Conservation (phyloP, 805 yeast species). For the Kodamaea hsintzibuensis region DNA sequence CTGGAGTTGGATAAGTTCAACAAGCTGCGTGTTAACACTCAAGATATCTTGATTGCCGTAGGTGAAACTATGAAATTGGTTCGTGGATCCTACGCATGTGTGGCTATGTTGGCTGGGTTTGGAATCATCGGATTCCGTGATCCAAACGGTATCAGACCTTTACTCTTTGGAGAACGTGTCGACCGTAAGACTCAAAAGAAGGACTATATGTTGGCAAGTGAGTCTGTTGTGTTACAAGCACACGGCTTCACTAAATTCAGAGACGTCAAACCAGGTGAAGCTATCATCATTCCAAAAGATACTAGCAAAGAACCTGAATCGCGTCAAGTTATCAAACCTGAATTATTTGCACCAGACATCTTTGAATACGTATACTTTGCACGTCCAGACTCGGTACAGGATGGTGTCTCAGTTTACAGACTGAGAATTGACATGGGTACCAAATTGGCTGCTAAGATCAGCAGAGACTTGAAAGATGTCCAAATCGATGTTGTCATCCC, state of each 20-base stretch:
- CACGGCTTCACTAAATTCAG: conserved; percentile 79
- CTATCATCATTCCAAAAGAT: conserved; percentile 86
- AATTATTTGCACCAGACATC: conserved; percentile 87
- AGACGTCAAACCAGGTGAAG: conserved; percentile 94
- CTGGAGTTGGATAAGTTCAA: conserved; percentile 87
- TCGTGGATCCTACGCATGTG: conserved; percentile 97
- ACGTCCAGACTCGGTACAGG: conserved; percentile 93
- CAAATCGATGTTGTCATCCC: conserved; percentile 94
- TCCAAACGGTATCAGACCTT: conserved; percentile 94
- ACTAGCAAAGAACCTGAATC: conserved; percentile 67
- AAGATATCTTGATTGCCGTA: conserved; percentile 84
- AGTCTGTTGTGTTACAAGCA: conserved; percentile 91
- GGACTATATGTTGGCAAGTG: conserved; percentile 95
- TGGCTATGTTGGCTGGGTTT: conserved; percentile 93
- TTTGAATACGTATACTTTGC: conserved; percentile 98
- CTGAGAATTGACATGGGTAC: conserved; percentile 93
- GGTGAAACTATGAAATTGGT: conserved; percentile 77
- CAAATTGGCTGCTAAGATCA: conserved; percentile 75
- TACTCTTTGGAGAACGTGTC: conserved; percentile 79
- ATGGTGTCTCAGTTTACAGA: conserved; percentile 94
- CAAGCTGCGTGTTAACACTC: conserved; percentile 89
- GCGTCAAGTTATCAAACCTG: conserved; percentile 78
- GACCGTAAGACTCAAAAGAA: conserved; percentile 60
- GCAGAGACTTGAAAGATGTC: conserved; percentile 38
- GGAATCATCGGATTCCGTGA: conserved; percentile 96